Percentiles rank a stretch among this genome's conserved stretches.
Conservation (phyloP, 768 basidiomycete genomes). For the Coprinopsis marcescibilis region DNA sequence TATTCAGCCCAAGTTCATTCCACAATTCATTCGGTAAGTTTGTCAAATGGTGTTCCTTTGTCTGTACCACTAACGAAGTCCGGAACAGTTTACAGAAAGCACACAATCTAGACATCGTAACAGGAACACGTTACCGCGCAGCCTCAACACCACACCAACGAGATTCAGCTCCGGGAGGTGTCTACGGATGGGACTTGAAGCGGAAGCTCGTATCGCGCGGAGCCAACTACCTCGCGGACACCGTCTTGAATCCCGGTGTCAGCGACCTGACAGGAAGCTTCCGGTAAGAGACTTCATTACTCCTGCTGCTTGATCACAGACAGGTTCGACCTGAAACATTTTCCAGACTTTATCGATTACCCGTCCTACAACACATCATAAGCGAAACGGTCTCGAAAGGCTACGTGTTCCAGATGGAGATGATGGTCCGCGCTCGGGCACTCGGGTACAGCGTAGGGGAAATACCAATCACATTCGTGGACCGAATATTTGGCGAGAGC, state of each 20-base stretch:
- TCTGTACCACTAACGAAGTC: constrained; percentile 1
- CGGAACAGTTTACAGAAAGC: constrained; percentile 71
- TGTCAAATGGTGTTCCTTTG: not conserved
- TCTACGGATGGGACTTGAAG: constrained; percentile 90
- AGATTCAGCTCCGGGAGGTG: constrained; percentile 72
- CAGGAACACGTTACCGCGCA: constrained; percentile 81
- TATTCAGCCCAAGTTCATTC: constrained; percentile 86
- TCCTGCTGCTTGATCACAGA: not conserved
- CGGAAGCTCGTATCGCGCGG: constrained; percentile 85
- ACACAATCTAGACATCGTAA: constrained; percentile 90
- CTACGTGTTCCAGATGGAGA: constrained; percentile 98
- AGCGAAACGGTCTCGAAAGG: constrained; percentile 80
- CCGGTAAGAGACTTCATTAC: constrained; percentile 43
- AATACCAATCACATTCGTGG: constrained; percentile 92
- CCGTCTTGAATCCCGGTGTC: constrained; percentile 78
- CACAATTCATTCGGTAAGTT: constrained; percentile 77
- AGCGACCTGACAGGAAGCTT: constrained; percentile 91
- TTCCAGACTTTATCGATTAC: constrained; percentile 65
- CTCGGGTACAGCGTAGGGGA: constrained; percentile 85
- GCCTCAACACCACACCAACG: constrained; percentile 49
- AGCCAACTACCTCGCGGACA: constrained; percentile 86
- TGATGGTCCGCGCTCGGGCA: constrained; percentile 87
- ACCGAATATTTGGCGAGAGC: constrained; percentile 90
- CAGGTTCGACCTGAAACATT: not conserved
- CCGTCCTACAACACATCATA: constrained; percentile 79